A percentile compares a stretch with the other conserved stretches of the same genome.
Conservation (phyloP, 768 basidiomycete genomes). For the Auricularia cornea region DNA sequence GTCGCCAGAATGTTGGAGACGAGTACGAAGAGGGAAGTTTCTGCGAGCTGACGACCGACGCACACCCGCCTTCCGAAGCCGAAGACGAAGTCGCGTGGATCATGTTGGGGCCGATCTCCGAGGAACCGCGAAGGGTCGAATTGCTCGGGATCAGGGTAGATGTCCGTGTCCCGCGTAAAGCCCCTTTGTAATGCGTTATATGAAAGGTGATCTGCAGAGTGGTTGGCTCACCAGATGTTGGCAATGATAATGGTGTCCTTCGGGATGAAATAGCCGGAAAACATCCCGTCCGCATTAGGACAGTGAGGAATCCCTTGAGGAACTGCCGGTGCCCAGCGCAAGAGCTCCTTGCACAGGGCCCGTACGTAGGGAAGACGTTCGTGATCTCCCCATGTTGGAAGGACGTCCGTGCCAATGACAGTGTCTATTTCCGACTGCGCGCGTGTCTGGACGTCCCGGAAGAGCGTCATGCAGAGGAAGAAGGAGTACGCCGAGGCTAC, state of each 20-base stretch:
- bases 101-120: not conserved
- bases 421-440: conserved; percentile 11
- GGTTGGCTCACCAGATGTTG: not conserved
- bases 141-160: conserved; percentile 2
- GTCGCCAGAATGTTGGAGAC: not conserved
- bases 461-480: conserved; percentile 21
- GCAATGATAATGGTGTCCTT: conserved; percentile 1
- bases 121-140: conserved; percentile 6
- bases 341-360: conserved; percentile 11
- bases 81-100: not conserved
- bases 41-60: not conserved
- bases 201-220: too few species aligned
- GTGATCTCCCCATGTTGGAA: conserved; percentile 11
- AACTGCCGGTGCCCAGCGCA: conserved; percentile 11
- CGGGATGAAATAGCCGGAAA: conserved; percentile 1
- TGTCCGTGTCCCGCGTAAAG: conserved; percentile 1
- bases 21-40: not conserved
- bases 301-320: conserved; percentile 6
- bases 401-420: conserved; percentile 10
- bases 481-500: conserved; percentile 8
- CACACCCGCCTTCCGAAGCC: conserved; percentile 1
- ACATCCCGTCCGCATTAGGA: not conserved
- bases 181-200: not conserved
- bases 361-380: conserved; percentile 11
- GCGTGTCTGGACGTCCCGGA: conserved; percentile 16